A percentile compares a stretch with the other conserved stretches of the same genome.
phyloP scores from a whole-genome alignment of 352 stramenopile genomes.

The Aphanomyces cochlioides region DNA sequence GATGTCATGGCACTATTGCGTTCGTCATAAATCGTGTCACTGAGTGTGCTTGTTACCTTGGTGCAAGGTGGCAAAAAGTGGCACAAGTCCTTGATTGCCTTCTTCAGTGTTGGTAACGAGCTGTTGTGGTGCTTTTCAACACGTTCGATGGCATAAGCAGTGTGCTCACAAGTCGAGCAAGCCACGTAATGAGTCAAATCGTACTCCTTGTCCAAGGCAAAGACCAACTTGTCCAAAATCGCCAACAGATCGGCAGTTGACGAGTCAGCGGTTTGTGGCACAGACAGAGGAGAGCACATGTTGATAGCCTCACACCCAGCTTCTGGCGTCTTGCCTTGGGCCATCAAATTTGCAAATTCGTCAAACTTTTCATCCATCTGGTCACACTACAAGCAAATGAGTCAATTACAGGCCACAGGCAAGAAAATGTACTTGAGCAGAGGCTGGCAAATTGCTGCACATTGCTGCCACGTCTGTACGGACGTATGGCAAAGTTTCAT shows the following conservation, averaged over 20 bases:
- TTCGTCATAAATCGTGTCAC: neutral
- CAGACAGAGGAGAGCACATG: conserved; percentile 37
- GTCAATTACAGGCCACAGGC: conserved; percentile 1
- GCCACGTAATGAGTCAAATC: conserved; percentile 2
- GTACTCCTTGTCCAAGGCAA: neutral
- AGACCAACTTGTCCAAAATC: conserved; percentile 8
- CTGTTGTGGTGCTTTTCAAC: conserved; percentile 17
- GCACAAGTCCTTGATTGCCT: conserved; percentile 22
- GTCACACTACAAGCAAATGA: conserved; percentile 41
- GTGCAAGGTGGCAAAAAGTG: conserved; percentile 17
- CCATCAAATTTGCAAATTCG: conserved; percentile 51
- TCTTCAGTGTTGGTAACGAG: conserved; percentile 16
- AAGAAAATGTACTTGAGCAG: conserved; percentile 34
- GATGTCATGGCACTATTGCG: conserved; percentile 21
- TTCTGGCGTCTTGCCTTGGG: conserved; percentile 55
- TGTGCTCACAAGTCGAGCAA: conserved; percentile 5
- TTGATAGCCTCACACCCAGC: conserved; percentile 54
- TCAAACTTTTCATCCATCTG: conserved; percentile 77
- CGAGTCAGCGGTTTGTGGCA: neutral
- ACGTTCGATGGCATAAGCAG: conserved; percentile 7
- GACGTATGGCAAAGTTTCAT: conserved; percentile 48
- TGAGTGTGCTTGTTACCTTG: conserved; percentile 14
- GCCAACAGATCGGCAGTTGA: neutral
- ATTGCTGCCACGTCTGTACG: conserved; percentile 71
- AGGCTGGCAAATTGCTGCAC: conserved; percentile 64